Evolutionary conservation across 306 rosid genomes (phyloP).

Genomic region (Benincasa hispida): DNA sequence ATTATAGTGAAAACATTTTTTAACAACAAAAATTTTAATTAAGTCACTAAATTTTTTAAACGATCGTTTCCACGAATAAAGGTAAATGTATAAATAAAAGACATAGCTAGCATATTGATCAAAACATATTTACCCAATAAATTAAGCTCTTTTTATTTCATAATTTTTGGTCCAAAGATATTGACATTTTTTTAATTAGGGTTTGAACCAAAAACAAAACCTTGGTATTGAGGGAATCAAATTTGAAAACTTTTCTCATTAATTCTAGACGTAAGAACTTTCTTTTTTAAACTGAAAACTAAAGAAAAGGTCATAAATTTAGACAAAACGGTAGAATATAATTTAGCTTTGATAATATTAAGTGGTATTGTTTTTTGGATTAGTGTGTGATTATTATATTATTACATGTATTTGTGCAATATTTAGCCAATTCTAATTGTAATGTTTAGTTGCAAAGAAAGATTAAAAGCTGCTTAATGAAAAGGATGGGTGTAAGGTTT

Average conservation of each 20-base stretch:
- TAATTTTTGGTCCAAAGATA: too few species aligned
- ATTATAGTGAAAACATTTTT: too few species aligned
- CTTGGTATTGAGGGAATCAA: not conserved
- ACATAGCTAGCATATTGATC: too few species aligned
- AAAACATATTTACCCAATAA: not conserved
- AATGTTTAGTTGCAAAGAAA: too few species aligned
- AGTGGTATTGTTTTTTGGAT: not conserved
- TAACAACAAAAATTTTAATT: too few species aligned
- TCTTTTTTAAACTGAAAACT: not conserved
- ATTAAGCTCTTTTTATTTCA: not conserved
- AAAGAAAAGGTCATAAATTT: not conserved
- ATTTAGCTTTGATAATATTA: not conserved
- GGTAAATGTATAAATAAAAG: too few species aligned
- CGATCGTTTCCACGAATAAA: too few species aligned
- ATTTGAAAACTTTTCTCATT: not conserved
- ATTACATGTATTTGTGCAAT: too few species aligned
- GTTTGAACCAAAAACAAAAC: not conserved
- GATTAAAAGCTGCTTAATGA: not conserved
- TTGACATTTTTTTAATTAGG: not conserved
- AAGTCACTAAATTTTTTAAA: too few species aligned
- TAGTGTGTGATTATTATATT: not conserved
- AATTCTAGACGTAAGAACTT: not conserved
- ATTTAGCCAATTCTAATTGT: too few species aligned
- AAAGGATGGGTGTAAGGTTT: not conserved
- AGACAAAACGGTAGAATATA: not conserved